Percentiles rank a stretch among this genome's conserved stretches.
Evolutionary conservation across 257 asterid genomes (phyloP).

Genomic region (Coffea canephora): DNA sequence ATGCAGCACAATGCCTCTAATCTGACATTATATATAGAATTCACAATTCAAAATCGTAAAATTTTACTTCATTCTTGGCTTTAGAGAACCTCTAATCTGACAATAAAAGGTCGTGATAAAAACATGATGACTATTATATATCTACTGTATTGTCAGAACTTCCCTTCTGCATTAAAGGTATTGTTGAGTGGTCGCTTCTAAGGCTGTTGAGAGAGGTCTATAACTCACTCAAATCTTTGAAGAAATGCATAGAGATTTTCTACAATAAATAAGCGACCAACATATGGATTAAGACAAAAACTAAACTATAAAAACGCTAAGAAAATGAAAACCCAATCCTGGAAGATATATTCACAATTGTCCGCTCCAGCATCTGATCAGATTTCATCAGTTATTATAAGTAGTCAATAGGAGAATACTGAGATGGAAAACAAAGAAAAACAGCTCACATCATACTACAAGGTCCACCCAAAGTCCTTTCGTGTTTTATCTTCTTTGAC

Average conservation of each 20-base stretch:
- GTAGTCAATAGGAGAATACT: not conserved
- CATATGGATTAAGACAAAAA: not conserved
- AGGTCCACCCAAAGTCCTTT: not conserved
- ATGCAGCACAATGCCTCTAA: not conserved
- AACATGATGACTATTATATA: no score
- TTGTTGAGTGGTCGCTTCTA: not conserved
- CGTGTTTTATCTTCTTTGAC: not conserved
- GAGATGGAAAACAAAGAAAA: not conserved
- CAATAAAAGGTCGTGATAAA: not conserved
- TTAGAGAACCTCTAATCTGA: not conserved
- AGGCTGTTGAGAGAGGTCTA: not conserved
- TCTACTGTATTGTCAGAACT: not conserved
- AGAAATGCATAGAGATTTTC: not conserved
- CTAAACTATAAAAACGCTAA: not conserved
- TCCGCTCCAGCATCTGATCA: not conserved
- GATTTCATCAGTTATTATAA: not conserved
- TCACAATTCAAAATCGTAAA: not conserved
- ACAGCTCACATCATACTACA: not conserved
- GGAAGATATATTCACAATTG: not conserved
- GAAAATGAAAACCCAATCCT: not conserved
- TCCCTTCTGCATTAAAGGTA: not conserved
- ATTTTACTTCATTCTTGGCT: no score
- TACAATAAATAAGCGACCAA: not conserved
- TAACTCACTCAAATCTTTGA: not conserved
- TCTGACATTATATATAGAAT: not conserved